These are phyloP conservation scores for Theobroma cacao DNA, from an alignment of 345 rosid species.

Conservation along the genomic window DNA sequence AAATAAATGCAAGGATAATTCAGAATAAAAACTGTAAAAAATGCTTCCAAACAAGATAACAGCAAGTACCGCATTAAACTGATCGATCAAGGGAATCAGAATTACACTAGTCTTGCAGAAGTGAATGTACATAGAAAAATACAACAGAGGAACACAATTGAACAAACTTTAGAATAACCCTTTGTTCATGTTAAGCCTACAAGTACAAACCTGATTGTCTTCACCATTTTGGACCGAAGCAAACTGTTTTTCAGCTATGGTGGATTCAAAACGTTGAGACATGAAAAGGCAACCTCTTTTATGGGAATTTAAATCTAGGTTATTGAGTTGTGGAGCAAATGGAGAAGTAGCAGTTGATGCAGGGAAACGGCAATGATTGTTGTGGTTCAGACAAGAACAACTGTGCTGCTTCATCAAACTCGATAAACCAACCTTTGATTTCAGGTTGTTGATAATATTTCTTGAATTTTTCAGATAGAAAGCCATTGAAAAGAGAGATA, in stretches of 20 bases:
- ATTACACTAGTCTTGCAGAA: not conserved
- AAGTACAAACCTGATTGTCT: not conserved
- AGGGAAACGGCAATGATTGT: not conserved
- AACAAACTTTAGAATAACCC: not conserved
- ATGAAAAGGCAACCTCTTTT: not conserved
- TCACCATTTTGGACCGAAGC: conserved; percentile 1
- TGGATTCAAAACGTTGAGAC: conserved; percentile 6
- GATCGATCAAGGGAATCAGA: not conserved
- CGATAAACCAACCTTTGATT: conserved; percentile 23
- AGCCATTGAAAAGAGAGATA: conserved; percentile 25
- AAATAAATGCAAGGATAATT: not conserved
- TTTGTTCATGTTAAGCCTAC: not conserved
- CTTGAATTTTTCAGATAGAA: conserved; percentile 18
- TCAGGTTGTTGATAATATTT: conserved; percentile 19
- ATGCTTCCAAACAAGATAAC: not conserved
- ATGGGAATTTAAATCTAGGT: conserved; percentile 13
- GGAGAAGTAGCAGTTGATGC: not conserved
- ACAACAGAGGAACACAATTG: not conserved
- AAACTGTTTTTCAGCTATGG: not conserved
- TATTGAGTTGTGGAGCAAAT: conserved; percentile 3
- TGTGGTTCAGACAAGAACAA: not conserved
- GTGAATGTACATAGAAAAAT: not conserved
- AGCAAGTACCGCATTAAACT: not conserved
- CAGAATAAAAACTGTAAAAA: not conserved
- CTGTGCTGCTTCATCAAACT: not conserved